Evolutionary conservation across 371 early-diverging fungal genomes (phyloP).

Genomic region (Parasitella parasitica): DNA sequence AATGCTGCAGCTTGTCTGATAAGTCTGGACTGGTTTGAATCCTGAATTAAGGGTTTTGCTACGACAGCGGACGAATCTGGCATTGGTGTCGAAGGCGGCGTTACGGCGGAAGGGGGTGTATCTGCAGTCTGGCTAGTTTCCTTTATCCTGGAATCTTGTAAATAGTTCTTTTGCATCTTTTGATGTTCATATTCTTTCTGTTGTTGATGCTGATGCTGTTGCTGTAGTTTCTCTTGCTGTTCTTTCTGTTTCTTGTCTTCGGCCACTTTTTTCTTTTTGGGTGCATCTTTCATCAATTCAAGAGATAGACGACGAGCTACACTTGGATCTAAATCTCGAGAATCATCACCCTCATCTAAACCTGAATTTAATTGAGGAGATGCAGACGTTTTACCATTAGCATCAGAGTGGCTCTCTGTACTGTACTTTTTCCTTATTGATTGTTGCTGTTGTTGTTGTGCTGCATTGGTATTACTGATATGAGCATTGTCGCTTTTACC

Average conservation of each 20-base stretch:
- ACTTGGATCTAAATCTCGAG: conserved; percentile 37
- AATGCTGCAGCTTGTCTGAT: conserved; percentile 21
- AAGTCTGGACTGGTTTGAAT: conserved; percentile 5
- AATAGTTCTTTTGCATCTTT: conserved; percentile 3
- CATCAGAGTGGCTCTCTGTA: neutral
- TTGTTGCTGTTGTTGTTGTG: neutral
- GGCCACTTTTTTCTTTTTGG: conserved; percentile 13
- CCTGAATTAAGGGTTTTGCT: neutral
- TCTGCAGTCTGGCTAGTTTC: neutral
- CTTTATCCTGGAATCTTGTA: conserved; percentile 1
- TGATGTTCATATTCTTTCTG: neutral
- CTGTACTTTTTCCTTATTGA: neutral
- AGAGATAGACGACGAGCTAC: conserved; percentile 59
- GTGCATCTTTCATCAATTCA: conserved; percentile 60
- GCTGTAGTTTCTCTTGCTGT: neutral
- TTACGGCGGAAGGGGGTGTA: neutral
- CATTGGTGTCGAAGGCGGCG: neutral
- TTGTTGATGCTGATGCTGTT: conserved; percentile 1
- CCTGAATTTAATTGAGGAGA: neutral
- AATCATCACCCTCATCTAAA: neutral
- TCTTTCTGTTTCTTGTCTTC: conserved; percentile 6
- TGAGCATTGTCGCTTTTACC: neutral
- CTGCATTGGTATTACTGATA: too few relatives aligned
- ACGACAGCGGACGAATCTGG: neutral
- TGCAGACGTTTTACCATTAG: neutral